Conservation (phyloP, 2,329 filamentous ascomycete genomes). For the Aspergillus uvarum region DNA sequence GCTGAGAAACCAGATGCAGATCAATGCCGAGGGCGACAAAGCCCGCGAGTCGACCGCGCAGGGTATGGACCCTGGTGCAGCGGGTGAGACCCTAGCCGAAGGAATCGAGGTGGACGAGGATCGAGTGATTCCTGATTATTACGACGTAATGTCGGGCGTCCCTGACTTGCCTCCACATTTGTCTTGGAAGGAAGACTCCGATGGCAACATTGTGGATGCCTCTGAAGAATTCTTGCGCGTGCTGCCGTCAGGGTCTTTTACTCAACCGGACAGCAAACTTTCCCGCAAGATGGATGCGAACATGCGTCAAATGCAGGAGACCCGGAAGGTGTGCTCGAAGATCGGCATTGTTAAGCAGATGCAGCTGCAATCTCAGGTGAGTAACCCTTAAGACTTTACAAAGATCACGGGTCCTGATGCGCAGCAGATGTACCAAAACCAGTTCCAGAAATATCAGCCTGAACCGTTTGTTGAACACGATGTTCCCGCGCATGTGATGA, state of each 20-base stretch:
- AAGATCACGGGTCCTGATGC: slow-evolving; percentile 9
- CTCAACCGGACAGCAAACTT: slow-evolving; percentile 70
- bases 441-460: slow-evolving; percentile 94
- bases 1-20: slow-evolving; percentile 73
- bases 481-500: slow-evolving; percentile 82
- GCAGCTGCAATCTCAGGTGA: slow-evolving; percentile 94
- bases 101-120: slow-evolving; percentile 91
- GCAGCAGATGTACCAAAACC: slow-evolving; percentile 87
- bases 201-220: slow-evolving; percentile 85
- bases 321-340: slow-evolving; percentile 90
- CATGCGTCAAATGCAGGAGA: slow-evolving; percentile 93
- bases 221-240: slow-evolving; percentile 80
- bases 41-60: slow-evolving; percentile 47
- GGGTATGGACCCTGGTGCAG: slow-evolving; percentile 50
- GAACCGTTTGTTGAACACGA: slow-evolving; percentile 86
- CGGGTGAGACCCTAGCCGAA: slow-evolving; percentile 79
- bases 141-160: slow-evolving; percentile 80
- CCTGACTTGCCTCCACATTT: slow-evolving; percentile 78
- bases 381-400: slow-evolving; percentile 4
- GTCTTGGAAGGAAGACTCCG: slow-evolving; percentile 84
- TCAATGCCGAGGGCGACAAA: slow-evolving; percentile 55
- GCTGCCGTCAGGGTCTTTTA: slow-evolving; percentile 72
- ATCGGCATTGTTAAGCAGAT: slow-evolving; percentile 99
- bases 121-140: slow-evolving; percentile 86
- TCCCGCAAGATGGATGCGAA: slow-evolving; percentile 83